A percentile compares a stretch with the other conserved stretches of the same genome.
These are phyloP conservation scores for Melaleuca alternifolia DNA, from an alignment of 345 rosid species.

Conservation along the genomic window DNA sequence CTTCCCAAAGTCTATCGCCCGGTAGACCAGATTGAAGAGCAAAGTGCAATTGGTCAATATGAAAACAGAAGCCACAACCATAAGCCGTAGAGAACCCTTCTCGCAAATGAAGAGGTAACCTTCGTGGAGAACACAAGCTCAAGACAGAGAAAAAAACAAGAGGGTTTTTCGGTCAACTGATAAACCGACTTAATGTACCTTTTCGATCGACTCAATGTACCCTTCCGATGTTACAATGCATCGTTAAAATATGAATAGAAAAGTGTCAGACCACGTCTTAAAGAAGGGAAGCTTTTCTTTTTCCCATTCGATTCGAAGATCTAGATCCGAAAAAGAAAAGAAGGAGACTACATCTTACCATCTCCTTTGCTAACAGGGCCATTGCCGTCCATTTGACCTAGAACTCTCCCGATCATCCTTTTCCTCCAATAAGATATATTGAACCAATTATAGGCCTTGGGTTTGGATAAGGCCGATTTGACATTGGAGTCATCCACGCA, in stretches of 20 bases:
- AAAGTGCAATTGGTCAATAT: background rate
- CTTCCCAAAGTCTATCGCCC: background rate
- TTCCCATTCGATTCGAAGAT: background rate
- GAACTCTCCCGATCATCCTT: background rate
- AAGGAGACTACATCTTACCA: background rate
- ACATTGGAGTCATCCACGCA: background rate
- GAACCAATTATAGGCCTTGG: background rate
- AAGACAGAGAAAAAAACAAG: background rate
- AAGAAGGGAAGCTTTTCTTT: background rate
- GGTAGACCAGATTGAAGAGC: background rate
- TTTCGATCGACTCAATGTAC: background rate
- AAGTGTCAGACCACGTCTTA: background rate
- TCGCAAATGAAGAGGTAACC: background rate
- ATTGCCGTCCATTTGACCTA: background rate
- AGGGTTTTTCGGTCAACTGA: background rate
- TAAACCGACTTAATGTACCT: background rate
- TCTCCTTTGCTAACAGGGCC: accelerated
- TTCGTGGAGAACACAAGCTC: background rate
- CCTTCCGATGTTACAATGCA: background rate
- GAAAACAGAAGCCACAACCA: background rate
- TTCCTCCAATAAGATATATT: background rate
- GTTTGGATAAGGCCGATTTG: background rate
- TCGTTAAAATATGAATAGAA: accelerated
- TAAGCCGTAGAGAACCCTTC: background rate
- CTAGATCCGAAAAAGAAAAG: too few species aligned